Evolutionary conservation across 129 eudicot species (phyloP), one percentile per base, ranked within the genome.

Genomic region (Scalesia atractyloides): DNA sequence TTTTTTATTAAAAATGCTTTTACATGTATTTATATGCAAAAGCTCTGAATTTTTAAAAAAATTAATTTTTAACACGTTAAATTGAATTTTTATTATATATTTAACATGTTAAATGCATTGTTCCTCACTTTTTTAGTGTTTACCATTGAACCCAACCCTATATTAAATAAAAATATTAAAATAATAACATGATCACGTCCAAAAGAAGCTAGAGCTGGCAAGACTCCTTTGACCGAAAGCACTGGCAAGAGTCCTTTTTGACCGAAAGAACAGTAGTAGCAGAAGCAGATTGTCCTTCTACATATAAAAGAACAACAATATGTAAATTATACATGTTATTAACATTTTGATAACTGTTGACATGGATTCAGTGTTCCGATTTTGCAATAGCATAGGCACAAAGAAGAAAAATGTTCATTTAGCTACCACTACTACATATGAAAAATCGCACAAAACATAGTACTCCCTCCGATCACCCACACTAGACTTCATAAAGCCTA

Each of bases 271-370:
- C 89, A 2, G 93, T 83, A 30, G 34, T 30, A 0, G 86, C 89
- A 13, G 87, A 87, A 56, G 90, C 91, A 37, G 86, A 85, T 86
- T 82, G 81, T 39, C 96, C 96, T 75, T 83, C 96, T 94, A 73
- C 82, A 80, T 26, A 39, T 14, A 7, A 12, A 77, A 47, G 7
- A 33, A 50, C 48, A 39, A 37, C 9, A 51, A 37, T 48, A 20
- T 20, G 66, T 9, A 49, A 59, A 69, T 0, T 49, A 59, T 24
- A 46, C 59, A 46, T 52, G 36, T 33, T 14, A 74, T 48, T 50
- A 36, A 17, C 11, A 63, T 22, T 11, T 49, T 62, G 78, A 47
- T 7, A 1, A 73, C 54, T 11, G 18, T 39, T 59, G 18, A 4
- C 34, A 2, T 30, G 34, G 34, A 18, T 39, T 37, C 37, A 19